A percentile compares a stretch with the other conserved stretches of the same genome.
phyloP scores from a whole-genome alignment of 192 early-diverging fungal species.

The Umbelopsis isabellina region DNA sequence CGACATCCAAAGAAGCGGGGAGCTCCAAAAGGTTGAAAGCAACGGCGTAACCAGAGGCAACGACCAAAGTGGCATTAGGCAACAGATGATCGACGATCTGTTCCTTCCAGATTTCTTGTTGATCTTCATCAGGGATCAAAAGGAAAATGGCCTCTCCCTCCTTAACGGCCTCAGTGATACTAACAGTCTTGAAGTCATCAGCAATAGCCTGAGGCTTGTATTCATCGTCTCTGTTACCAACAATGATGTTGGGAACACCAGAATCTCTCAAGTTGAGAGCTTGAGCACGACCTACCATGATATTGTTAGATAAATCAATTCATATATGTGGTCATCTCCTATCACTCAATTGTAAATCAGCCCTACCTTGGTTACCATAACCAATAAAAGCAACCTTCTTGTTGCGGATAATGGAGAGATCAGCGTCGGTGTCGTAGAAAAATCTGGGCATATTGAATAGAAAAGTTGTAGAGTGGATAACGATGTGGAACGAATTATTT shows the following conservation, averaged over 20 bases:
- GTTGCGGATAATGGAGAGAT: conserved; percentile 29
- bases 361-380: conserved; percentile 32
- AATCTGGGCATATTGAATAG: conserved; percentile 13
- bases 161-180: conserved; percentile 16
- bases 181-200: conserved; percentile 8
- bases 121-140: conserved; percentile 28
- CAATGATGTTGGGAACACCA: conserved; percentile 22
- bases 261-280: conserved; percentile 28
- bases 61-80: conserved; percentile 21
- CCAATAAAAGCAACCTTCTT: conserved; percentile 30
- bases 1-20: conserved; percentile 24
- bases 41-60: conserved; percentile 27
- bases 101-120: conserved; percentile 25
- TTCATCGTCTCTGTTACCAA: conserved; percentile 27
- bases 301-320: neutral
- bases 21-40: conserved; percentile 27
- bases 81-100: conserved; percentile 17
- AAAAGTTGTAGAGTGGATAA: neutral
- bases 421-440: conserved; percentile 22
- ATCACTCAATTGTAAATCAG: neutral
- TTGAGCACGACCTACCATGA: conserved; percentile 14
- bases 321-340: neutral
- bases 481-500: neutral
- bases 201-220: conserved; percentile 26
- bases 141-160: conserved; percentile 23